These are phyloP conservation scores for Deinandra increscens DNA, from an alignment of 129 eudicot genomes.

Conservation along the genomic window DNA sequence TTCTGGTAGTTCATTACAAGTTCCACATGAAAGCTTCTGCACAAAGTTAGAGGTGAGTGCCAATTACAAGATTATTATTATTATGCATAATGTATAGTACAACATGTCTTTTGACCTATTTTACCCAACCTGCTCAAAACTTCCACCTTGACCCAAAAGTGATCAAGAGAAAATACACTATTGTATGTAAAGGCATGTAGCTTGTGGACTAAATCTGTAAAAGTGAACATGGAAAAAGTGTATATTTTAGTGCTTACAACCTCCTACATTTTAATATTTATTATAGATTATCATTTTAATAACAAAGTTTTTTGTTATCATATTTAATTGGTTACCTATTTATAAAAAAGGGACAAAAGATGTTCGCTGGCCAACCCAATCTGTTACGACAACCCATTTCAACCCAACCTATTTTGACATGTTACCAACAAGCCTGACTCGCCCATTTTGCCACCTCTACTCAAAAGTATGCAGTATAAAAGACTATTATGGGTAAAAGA, in stretches of 20 bases:
- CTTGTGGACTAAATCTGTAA: constrained; percentile 3
- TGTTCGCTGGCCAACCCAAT: neutral
- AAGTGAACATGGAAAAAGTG: neutral
- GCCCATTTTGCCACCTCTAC: constrained; percentile 9
- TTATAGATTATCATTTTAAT: neutral
- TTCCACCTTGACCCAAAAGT: neutral
- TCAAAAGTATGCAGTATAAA: constrained; percentile 8
- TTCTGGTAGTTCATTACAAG: constrained; percentile 70
- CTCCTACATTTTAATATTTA: neutral
- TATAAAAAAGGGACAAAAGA: neutral
- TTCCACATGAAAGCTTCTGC: constrained; percentile 67
- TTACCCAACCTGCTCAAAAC: neutral
- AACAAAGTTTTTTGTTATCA: neutral
- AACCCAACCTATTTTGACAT: neutral
- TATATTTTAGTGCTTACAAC: neutral
- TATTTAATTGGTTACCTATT: neutral
- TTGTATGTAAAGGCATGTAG: constrained; percentile 7
- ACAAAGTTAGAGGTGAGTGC: constrained; percentile 14
- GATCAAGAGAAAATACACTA: neutral
- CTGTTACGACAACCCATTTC: neutral
- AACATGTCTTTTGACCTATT: neutral
- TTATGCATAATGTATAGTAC: constrained; percentile 9
- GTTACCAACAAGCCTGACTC: neutral
- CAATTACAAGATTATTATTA: neutral
- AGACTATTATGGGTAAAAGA: neutral